Conservation (phyloP, 2,329 filamentous ascomycete genomes). For the Diaporthe sp. region DNA sequence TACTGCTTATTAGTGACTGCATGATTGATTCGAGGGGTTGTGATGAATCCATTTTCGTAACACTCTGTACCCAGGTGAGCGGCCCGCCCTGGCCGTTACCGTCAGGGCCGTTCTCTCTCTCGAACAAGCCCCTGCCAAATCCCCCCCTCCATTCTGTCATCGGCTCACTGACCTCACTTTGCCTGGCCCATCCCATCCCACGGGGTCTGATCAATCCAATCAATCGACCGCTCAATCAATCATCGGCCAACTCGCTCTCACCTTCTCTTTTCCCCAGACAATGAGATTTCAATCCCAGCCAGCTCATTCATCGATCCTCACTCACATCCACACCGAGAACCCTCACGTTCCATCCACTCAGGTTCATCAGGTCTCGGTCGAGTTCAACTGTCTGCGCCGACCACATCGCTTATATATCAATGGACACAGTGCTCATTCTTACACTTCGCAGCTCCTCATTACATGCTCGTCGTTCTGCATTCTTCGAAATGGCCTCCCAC, state of each 20-base stretch:
- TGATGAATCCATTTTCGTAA: slow-evolving; percentile 8
- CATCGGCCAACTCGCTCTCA: slow-evolving; percentile 11
- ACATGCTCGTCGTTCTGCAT: not conserved
- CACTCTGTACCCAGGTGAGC: not conserved
- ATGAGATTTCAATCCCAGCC: slow-evolving; percentile 2
- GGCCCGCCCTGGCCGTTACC: not conserved
- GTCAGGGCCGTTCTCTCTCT: not conserved
- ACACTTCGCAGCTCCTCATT: not conserved
- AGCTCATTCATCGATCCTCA: slow-evolving; percentile 13
- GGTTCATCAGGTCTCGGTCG: not conserved
- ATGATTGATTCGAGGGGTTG: slow-evolving; percentile 13
- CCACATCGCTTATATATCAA: not conserved
- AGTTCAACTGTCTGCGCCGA: slow-evolving; percentile 3
- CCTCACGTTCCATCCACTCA: not conserved
- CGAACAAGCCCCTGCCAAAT: not conserved
- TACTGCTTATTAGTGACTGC: not conserved
- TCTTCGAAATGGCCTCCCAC: slow-evolving; percentile 17
- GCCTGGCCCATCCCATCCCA: not conserved
- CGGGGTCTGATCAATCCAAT: slow-evolving; percentile 8
- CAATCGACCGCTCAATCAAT: slow-evolving; percentile 6
- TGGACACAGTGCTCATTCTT: not conserved
- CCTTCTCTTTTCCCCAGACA: slow-evolving; percentile 18
- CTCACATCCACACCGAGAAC: not conserved
- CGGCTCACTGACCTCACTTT: slow-evolving; percentile 14
- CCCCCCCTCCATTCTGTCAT: not conserved